Base-by-base conservation (phyloP, 2,329 filamentous ascomycete species). In the Pseudopyricularia cyperi region DNA sequence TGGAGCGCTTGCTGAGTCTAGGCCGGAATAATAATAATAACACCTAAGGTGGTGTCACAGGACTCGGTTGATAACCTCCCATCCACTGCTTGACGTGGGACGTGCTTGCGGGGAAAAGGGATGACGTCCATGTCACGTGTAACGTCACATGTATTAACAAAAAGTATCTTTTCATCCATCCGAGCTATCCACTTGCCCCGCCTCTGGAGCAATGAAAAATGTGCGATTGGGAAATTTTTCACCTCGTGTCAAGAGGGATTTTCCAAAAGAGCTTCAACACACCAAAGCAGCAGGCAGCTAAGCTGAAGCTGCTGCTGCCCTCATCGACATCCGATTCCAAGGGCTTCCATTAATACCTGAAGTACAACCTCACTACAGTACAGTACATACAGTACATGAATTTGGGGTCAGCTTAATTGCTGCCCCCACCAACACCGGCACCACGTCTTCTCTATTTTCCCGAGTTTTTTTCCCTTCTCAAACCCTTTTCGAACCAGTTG, bases 401-500 rank as follows among this genome's bases (percentile, higher is more conserved):
- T 42, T 42, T 42, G 37, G 37, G 37, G 37, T 17, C 37, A 42
- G 37, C 47, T 49, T 49, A 12, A 49, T n/a, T 26, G 28, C 35
- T 22, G 17, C 49, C 37, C 37, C 48, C 32, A 50, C 33, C 48
- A 42, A 17, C 28, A 30, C 35, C 39, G 39, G 24, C 68, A 70
- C 57, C 65, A 74, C 70, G 72, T 71, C 71, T 66, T 66, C 64
- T 58, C 62, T 65, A 54, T 61, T 65, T 58, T 60, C 59, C 55
- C 55, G 57, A 60, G 59, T 62, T 55, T 60, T 61, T 58, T 80
- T 80, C 74, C 62, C 71, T 82, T 80, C 77, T 56, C 61, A 66
- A 59, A 68, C 65, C 65, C 63, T 67, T 64, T 70, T 77, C 69
- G 66, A 67, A 64, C 69, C 70, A 63, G 65, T 71, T 71, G 81